A percentile compares a stretch with the other conserved stretches of the same genome.
phyloP scores from a whole-genome alignment of 192 early-diverging fungal genomes.

The Backusella psychrophila region DNA sequence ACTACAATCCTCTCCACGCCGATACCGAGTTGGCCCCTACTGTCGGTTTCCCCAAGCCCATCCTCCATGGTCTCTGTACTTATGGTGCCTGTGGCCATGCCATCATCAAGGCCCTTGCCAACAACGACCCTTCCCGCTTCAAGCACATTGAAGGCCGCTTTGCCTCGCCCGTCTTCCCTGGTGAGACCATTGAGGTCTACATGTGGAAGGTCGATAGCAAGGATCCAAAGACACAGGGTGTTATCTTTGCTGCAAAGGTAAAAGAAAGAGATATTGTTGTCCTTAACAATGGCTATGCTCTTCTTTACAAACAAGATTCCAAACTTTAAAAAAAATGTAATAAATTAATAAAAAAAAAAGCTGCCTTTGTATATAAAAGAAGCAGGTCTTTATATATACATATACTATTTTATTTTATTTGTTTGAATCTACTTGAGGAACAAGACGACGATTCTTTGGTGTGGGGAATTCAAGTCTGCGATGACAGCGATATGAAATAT shows the following conservation, averaged over 20 bases:
- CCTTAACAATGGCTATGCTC: slow-evolving; percentile 57
- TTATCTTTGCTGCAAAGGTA: slow-evolving; percentile 59
- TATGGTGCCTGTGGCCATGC: slow-evolving; percentile 59
- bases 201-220: slow-evolving; percentile 71
- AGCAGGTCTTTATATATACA: too few species aligned
- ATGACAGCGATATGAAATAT: slow-evolving; percentile 65
- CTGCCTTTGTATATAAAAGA: neutral
- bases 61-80: slow-evolving; percentile 71
- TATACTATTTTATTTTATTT: too few species aligned
- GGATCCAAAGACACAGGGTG: slow-evolving; percentile 37
- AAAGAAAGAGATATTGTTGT: slow-evolving; percentile 63
- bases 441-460: slow-evolving; percentile 24
- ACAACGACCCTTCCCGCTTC: slow-evolving; percentile 52
- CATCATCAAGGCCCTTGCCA: slow-evolving; percentile 51
- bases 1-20: slow-evolving; percentile 76
- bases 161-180: slow-evolving; percentile 68
- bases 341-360: neutral
- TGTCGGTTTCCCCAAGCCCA: slow-evolving; percentile 72
- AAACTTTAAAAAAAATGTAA: slow-evolving; percentile 12
- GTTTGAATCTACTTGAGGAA: too few species aligned
- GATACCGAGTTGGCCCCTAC: slow-evolving; percentile 60
- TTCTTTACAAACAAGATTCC: slow-evolving; percentile 26
- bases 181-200: slow-evolving; percentile 60
- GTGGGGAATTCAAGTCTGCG: slow-evolving; percentile 66
- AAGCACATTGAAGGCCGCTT: slow-evolving; percentile 67